Conservation (phyloP, 441 rosid genomes). For the Daphne laureola region DNA sequence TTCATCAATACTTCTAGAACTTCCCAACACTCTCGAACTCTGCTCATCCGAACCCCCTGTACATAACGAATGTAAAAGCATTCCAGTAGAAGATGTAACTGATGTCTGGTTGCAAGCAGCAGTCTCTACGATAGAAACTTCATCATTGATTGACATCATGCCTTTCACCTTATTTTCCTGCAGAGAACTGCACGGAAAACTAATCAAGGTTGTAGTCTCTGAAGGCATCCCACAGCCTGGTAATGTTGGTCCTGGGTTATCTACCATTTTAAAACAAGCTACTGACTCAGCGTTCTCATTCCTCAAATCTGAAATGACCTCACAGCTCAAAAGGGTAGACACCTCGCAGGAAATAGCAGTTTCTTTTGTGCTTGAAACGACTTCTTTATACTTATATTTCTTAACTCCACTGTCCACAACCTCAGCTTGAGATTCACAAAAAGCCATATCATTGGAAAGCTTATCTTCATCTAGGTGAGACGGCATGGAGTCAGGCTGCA, state of each 20-base stretch:
- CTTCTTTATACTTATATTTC: conserved; percentile 14
- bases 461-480: conserved; percentile 6
- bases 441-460: conserved; percentile 8
- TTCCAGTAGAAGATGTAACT: conserved; percentile 19
- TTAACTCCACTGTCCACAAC: conserved; percentile 13
- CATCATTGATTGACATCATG: conserved; percentile 12
- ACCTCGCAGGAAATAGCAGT: conserved; percentile 3
- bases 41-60: conserved; percentile 18
- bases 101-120: conserved; percentile 18
- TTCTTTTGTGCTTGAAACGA: neutral
- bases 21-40: conserved; percentile 12
- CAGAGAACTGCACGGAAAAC: conserved; percentile 13
- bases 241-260: conserved; percentile 17
- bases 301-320: conserved; percentile 5
- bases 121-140: conserved; percentile 20
- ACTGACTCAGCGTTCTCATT: conserved; percentile 3
- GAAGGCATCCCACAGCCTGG: conserved; percentile 15
- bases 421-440: conserved; percentile 6
- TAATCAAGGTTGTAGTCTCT: conserved; percentile 19
- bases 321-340: conserved; percentile 5
- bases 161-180: conserved; percentile 19
- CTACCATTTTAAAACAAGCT: conserved; percentile 14
- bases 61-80: conserved; percentile 8
- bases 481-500: conserved; percentile 9
- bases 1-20: conserved; percentile 12